phyloP scores from a whole-genome alignment of 331 rosid species.

The Erythrophleum ivorense region DNA sequence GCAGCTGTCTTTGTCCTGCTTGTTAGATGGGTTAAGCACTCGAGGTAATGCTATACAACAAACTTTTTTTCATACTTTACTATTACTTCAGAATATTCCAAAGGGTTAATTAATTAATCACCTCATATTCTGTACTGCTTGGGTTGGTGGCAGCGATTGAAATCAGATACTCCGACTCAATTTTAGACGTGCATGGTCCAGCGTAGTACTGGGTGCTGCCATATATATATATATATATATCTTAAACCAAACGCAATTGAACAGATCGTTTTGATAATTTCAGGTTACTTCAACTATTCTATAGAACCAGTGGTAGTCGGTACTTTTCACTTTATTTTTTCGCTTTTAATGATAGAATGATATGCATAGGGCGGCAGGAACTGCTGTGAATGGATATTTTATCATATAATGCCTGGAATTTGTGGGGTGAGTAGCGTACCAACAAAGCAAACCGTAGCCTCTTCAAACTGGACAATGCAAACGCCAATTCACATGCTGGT shows the following conservation, averaged over 20 bases:
- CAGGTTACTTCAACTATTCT: background rate
- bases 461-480: slow-evolving; percentile 33
- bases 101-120: background rate
- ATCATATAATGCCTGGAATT: slow-evolving; percentile 11
- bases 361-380: background rate
- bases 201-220: background rate
- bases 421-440: background rate
- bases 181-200: background rate
- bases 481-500: background rate
- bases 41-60: too few relatives aligned
- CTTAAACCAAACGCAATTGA: background rate
- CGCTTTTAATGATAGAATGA: background rate
- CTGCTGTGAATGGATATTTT: background rate
- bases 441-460: background rate
- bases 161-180: background rate
- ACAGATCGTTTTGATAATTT: background rate
- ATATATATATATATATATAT: background rate
- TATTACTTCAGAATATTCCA: background rate
- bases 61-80: too few relatives aligned
- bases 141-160: background rate
- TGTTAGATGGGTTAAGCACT: background rate
- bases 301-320: background rate
- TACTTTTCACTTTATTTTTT: background rate
- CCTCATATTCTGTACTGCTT: background rate
- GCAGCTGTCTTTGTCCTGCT: background rate